Evolutionary conservation across 495 filamentous ascomycete species (phyloP), one percentile per base, ranked within the genome.

Genomic region (Hypoxylon subgilvum): DNA sequence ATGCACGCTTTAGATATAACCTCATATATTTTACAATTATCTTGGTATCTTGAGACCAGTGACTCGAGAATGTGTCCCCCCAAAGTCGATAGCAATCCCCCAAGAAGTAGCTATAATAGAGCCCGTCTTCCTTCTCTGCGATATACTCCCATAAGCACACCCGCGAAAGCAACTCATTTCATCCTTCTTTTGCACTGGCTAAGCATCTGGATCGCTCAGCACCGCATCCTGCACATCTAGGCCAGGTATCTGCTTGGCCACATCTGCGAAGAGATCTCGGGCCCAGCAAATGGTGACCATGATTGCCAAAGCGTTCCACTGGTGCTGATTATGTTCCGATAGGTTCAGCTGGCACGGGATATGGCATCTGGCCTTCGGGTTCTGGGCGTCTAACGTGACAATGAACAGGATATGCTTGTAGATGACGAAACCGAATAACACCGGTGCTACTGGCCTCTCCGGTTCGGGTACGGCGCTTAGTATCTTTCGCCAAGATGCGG

Each of bases 221-320:
- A 60, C 39, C 3, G 1, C 42, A 19, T 36, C 10, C 10, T 34
- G 38, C 9, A 28, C 16, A 1, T 28, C 19, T 27, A 57, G n/a
- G 13, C 43, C 39, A 21, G 48, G 44, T n/a, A 54, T 38, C 19
- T 35, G 39, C 6, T 40, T 36, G 2, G 52, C 32, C 21, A 59
- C 45, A 3, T 30, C 21, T 14, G 51, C 23, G 16, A 57, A 58
- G 6, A 53, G 41, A 34, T 70, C 67, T n/a, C 67, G 61, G 16
- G 67, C 67, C 67, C 67, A 70, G 17, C 67, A 70, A 16, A 68
- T 36, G n/a, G 67, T 70, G 9, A 59, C 65, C 53, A 70, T 46
- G 12, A 70, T 63, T 13, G 67, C 67, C 39, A 70, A 41, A 8
- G 67, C 60, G 36, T 70, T 70, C 67, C 67, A 70, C 22, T 67